phyloP scores from a whole-genome alignment of 2,329 filamentous ascomycete species.

The Pseudophaeomoniella oleicola region DNA sequence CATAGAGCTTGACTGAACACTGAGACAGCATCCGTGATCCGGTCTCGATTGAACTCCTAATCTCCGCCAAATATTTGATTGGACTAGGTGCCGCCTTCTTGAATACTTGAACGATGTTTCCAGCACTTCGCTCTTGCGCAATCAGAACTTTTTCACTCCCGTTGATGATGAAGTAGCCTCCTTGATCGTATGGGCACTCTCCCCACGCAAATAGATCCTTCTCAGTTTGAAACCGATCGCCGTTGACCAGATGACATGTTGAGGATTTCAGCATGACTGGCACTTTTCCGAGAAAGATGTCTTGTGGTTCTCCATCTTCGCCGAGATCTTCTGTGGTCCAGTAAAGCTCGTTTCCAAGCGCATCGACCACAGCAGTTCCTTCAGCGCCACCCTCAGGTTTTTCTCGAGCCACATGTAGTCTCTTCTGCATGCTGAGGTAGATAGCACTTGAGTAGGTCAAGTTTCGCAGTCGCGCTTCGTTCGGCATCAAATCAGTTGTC shows the following conservation, averaged over 20 bases:
- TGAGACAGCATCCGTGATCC: slow-evolving; percentile 90
- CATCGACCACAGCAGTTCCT: slow-evolving; percentile 30
- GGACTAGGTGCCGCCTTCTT: slow-evolving; percentile 90
- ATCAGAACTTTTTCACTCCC: slow-evolving; percentile 97
- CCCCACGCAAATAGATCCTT: slow-evolving; percentile 81
- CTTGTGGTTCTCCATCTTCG: slow-evolving; percentile 46
- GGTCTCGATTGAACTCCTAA: slow-evolving; percentile 90
- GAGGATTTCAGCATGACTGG: slow-evolving; percentile 97
- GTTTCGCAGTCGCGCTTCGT: slow-evolving; percentile 91
- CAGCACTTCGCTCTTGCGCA: slow-evolving; percentile 90
- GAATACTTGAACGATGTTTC: slow-evolving; percentile 98
- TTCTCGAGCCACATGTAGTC: slow-evolving; percentile 70
- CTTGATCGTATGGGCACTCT: slow-evolving; percentile 95
- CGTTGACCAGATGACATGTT: slow-evolving; percentile 76
- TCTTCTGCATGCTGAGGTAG: slow-evolving; percentile 77
- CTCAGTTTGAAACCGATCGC: slow-evolving; percentile 43
- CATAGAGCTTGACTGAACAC: slow-evolving; percentile 76
- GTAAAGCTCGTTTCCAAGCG: slow-evolving; percentile 17
- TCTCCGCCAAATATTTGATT: slow-evolving; percentile 87
- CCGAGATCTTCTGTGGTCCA: slow-evolving; percentile 31
- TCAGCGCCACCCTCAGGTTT: slow-evolving; percentile 51
- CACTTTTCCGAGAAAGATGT: slow-evolving; percentile 86
- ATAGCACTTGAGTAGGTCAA: slow-evolving; percentile 88
- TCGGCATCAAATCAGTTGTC: slow-evolving; percentile 72
- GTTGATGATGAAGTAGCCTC: slow-evolving; percentile 98